Evolutionary conservation across 1,284 basidiomycete genomes (phyloP).

Genomic region (Cutaneotrichosporon cutaneum): DNA sequence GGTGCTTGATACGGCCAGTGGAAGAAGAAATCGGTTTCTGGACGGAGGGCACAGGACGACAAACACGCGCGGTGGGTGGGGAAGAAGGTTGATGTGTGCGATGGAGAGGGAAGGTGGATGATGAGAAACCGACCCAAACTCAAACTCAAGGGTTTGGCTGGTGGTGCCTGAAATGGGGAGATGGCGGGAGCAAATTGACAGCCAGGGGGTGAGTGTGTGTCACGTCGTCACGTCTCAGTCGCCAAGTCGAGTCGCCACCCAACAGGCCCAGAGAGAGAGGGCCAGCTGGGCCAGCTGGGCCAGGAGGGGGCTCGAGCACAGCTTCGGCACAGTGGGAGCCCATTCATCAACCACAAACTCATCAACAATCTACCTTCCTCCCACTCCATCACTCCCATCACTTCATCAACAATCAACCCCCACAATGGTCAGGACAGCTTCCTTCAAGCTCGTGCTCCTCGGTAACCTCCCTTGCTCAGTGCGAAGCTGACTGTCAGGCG

Average conservation of each 20-base stretch:
- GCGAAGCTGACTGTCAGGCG: conserved; percentile 60
- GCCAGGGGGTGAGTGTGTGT: too few relatives aligned
- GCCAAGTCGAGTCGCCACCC: too few relatives aligned
- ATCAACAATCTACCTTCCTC: not conserved
- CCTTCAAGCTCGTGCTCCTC: conserved; percentile 78
- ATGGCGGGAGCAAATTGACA: not conserved
- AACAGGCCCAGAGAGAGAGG: too few relatives aligned
- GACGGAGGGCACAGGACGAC: too few relatives aligned
- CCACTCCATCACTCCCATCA: not conserved
- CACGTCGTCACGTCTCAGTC: too few relatives aligned
- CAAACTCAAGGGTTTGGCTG: too few relatives aligned
- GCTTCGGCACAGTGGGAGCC: too few relatives aligned
- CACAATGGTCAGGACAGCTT: conserved; percentile 46
- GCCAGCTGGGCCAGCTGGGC: too few relatives aligned
- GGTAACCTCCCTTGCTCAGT: conserved; percentile 56
- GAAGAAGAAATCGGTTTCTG: too few relatives aligned
- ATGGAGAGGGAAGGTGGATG: not conserved
- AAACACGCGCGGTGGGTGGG: not conserved
- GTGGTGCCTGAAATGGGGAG: not conserved
- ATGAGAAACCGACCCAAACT: not conserved
- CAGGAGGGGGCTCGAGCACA: too few relatives aligned
- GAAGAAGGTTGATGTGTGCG: not conserved
- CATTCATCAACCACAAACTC: not conserved
- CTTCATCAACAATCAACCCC: not conserved
- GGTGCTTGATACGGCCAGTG: not conserved